These are phyloP conservation scores for Colletotrichum ledebouriae DNA, from an alignment of 2,329 filamentous ascomycete genomes.

Conservation along the genomic window DNA sequence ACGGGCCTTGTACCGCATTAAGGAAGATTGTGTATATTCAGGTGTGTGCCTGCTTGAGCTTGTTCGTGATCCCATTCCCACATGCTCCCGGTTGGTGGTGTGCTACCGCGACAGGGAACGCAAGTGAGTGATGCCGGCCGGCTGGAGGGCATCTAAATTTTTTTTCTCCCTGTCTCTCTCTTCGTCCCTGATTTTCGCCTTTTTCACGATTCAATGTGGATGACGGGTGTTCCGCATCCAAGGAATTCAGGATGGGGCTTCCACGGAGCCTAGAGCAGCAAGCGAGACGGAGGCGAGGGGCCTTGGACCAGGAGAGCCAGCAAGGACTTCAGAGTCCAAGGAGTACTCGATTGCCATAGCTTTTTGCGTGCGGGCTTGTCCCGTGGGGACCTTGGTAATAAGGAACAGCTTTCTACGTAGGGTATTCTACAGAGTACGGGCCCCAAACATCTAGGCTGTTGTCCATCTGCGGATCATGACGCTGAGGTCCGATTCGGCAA, in stretches of 20 bases:
- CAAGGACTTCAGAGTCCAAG: neutral
- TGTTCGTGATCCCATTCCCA: neutral
- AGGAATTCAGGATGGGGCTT: neutral
- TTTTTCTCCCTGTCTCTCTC: too few relatives aligned
- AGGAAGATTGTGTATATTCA: too few relatives aligned
- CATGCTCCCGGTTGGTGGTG: slow-evolving; percentile 16
- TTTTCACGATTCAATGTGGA: neutral
- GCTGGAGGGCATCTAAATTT: too few relatives aligned
- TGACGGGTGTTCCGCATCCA: slow-evolving; percentile 9
- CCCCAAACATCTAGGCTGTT: slow-evolving; percentile 6
- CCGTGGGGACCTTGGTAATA: too few relatives aligned
- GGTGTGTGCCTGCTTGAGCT: neutral
- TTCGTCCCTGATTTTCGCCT: too few relatives aligned
- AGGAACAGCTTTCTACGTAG: too few relatives aligned
- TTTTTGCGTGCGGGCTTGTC: neutral
- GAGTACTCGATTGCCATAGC: neutral
- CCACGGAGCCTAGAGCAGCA: slow-evolving; percentile 2
- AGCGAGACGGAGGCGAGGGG: slow-evolving; percentile 5
- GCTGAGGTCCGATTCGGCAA: slow-evolving; percentile 37
- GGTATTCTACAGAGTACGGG: neutral
- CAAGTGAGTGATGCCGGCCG: slow-evolving; percentile 4
- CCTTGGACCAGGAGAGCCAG: neutral
- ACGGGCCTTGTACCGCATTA: slow-evolving; percentile 1
- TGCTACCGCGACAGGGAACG: slow-evolving; percentile 13
- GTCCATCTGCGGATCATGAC: slow-evolving; percentile 6